These are phyloP conservation scores for Saccharomycopsis lassenensis DNA, from an alignment of 805 yeast genomes.

Conservation along the genomic window DNA sequence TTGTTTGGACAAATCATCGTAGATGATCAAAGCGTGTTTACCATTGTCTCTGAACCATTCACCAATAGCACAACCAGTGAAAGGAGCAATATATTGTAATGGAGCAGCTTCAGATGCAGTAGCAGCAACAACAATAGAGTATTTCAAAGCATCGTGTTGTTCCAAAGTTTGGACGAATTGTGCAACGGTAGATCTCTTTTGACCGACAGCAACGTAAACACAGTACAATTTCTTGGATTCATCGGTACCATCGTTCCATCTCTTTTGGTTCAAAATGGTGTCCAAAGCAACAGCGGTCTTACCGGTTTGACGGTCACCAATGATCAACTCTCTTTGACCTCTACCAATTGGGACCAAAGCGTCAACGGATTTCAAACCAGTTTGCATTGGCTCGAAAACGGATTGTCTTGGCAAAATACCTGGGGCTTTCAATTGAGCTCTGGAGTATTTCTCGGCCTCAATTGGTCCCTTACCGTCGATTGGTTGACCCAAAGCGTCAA, in stretches of 20 bases:
- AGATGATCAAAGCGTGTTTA: slow-evolving; percentile 92
- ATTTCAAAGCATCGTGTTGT: slow-evolving; percentile 95
- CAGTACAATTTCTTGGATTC: slow-evolving; percentile 98
- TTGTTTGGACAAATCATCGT: slow-evolving; percentile 97
- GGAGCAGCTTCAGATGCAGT: slow-evolving; percentile 99
- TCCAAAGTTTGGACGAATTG: slow-evolving; percentile 98
- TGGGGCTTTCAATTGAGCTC: slow-evolving; percentile 99
- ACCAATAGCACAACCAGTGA: slow-evolving; percentile 99
- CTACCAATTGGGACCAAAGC: slow-evolving; percentile 99
- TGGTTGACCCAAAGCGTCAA: slow-evolving; percentile 98
- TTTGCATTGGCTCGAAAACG: slow-evolving; percentile 98
- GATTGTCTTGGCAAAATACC: slow-evolving; percentile 99
- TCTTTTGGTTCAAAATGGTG: slow-evolving; percentile 97
- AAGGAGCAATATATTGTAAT: slow-evolving; percentile 98
- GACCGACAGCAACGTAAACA: slow-evolving; percentile 99
- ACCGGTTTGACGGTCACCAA: slow-evolving; percentile 99
- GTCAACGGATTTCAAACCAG: slow-evolving; percentile 98
- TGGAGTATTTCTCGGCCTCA: slow-evolving; percentile 68
- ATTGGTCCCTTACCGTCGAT: slow-evolving; percentile 99
- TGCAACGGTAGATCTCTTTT: slow-evolving; percentile 99
- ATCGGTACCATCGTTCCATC: slow-evolving; percentile 92
- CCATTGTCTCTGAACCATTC: slow-evolving; percentile 99
- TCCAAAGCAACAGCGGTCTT: slow-evolving; percentile 99
- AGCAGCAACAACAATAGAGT: slow-evolving; percentile 97
- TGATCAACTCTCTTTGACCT: slow-evolving; percentile 99